These are phyloP conservation scores for Claviceps maximensis DNA, from an alignment of 2,329 filamentous ascomycete genomes.

Conservation along the genomic window DNA sequence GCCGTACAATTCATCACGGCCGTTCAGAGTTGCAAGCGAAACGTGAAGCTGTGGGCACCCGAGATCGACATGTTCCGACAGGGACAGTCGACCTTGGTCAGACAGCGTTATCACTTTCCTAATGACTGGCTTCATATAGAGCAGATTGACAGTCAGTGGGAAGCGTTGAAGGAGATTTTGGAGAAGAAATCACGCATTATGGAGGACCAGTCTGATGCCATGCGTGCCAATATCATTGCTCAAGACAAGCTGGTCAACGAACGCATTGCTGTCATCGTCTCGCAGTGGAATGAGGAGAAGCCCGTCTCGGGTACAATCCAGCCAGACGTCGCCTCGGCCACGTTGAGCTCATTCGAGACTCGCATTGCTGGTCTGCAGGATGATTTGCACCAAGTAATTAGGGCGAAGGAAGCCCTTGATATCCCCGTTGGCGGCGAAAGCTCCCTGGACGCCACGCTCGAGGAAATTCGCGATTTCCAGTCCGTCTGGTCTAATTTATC, in stretches of 20 bases:
- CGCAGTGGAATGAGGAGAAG: constrained; percentile 91
- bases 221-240: constrained; percentile 86
- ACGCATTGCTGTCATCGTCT: constrained; percentile 73
- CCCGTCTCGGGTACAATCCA: constrained; percentile 90
- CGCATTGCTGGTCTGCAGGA: constrained; percentile 75
- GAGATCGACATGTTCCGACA: constrained; percentile 94
- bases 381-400: constrained; percentile 86
- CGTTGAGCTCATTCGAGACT: constrained; percentile 68
- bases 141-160: constrained; percentile 94
- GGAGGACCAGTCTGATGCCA: constrained; percentile 86
- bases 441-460: constrained; percentile 71
- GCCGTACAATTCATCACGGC: constrained; percentile 98
- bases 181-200: constrained; percentile 90
- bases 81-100: constrained; percentile 80
- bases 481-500: constrained; percentile 94
- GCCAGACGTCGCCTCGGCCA: constrained; percentile 74
- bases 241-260: constrained; percentile 86
- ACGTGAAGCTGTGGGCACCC: constrained; percentile 85
- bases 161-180: constrained; percentile 81
- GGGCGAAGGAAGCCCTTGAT: constrained; percentile 92
- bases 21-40: constrained; percentile 89
- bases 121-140: constrained; percentile 91
- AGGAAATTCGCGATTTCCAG: constrained; percentile 97
- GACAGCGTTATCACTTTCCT: constrained; percentile 88
- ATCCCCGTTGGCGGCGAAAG: constrained; percentile 69